Percentiles rank a stretch among this genome's conserved stretches.
Conservation (phyloP, 257 asterid genomes). For the Salvia splendens region DNA sequence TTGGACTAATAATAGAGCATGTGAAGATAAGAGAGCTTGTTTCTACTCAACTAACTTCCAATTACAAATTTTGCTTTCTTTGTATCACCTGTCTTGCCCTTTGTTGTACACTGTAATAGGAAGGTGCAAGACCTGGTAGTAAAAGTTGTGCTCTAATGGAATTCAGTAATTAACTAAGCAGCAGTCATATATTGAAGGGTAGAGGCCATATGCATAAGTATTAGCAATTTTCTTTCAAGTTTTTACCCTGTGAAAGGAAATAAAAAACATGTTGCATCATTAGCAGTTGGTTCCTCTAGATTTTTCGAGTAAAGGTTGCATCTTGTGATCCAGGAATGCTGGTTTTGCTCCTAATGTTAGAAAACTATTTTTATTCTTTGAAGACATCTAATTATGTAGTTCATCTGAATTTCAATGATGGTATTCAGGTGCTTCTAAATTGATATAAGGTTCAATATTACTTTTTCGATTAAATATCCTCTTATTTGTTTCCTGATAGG, state of each 20-base stretch:
- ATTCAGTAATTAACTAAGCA: not conserved
- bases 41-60: not conserved
- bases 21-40: conserved; percentile 19
- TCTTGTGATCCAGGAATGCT: not conserved
- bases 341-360: conserved; percentile 6
- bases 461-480: conserved; percentile 14
- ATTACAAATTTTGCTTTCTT: conserved; percentile 9
- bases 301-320: not conserved
- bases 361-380: conserved; percentile 10
- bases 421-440: not conserved
- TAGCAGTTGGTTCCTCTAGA: not conserved
- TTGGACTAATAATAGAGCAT: not conserved
- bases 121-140: not conserved
- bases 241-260: not conserved
- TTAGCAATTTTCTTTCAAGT: not conserved
- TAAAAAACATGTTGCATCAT: not conserved
- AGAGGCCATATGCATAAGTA: conserved; percentile 1
- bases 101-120: not conserved
- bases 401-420: conserved; percentile 7
- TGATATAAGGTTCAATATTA: conserved; percentile 6
- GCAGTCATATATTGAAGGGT: conserved; percentile 3
- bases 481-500: conserved; percentile 43
- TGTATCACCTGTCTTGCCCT: not conserved
- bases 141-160: not conserved
- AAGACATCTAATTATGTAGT: not conserved